Evolutionary conservation across 805 yeast genomes (phyloP).

Genomic region (Candida morakotiae): DNA sequence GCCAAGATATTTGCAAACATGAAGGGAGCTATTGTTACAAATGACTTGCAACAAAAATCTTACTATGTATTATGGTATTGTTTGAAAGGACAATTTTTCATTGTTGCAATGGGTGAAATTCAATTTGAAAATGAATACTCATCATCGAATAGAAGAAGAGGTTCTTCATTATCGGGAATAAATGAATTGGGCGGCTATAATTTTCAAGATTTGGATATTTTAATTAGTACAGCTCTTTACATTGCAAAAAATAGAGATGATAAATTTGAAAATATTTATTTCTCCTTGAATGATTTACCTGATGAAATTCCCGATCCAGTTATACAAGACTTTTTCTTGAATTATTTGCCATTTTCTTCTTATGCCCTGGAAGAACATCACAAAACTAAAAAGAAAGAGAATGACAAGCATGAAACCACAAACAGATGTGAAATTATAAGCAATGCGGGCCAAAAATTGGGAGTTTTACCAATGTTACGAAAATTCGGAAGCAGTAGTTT

Average conservation of each 20-base stretch:
- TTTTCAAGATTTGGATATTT: constrained; percentile 36
- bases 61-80: constrained; percentile 32
- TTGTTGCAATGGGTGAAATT: constrained; percentile 35
- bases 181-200: constrained; percentile 39
- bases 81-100: constrained; percentile 13
- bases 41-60: constrained; percentile 33
- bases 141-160: constrained; percentile 18
- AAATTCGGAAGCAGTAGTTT: constrained; percentile 22
- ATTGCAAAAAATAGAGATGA: constrained; percentile 19
- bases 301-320: constrained; percentile 29
- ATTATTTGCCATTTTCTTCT: constrained; percentile 21
- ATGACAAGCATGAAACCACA: neutral
- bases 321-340: constrained; percentile 32
- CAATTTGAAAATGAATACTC: constrained; percentile 12
- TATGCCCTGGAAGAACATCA: constrained; percentile 5
- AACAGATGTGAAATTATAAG: constrained; percentile 19
- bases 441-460: constrained; percentile 15
- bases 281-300: constrained; percentile 32
- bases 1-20: constrained; percentile 15
- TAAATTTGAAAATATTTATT: constrained; percentile 11
- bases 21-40: constrained; percentile 37
- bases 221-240: constrained; percentile 25
- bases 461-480: constrained; percentile 32
- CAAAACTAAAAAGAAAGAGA: constrained; percentile 1
- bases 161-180: constrained; percentile 34